A percentile compares a stretch with the other conserved stretches of the same genome.
Conservation (phyloP, 805 yeast genomes). For the Cephaloascus fragrans region DNA sequence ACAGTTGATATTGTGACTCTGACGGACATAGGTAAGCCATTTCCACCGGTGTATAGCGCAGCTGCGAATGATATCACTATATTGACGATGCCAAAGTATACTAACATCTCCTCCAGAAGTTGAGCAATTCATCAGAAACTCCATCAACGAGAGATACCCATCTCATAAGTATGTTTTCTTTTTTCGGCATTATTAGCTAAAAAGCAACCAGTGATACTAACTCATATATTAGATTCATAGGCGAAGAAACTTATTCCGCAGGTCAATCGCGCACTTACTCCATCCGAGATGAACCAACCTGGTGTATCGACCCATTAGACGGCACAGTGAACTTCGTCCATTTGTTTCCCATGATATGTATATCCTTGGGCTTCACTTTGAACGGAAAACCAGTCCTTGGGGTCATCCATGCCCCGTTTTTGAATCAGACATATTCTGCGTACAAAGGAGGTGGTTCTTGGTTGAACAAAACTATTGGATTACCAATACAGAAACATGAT, state of each 20-base stretch:
- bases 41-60: too few species aligned
- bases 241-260: conserved; percentile 8
- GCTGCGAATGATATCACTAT: too few species aligned
- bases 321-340: conserved; percentile 9
- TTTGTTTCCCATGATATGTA: conserved; percentile 8
- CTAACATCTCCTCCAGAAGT: conserved; percentile 3
- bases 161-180: conserved; percentile 2
- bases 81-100: too few species aligned
- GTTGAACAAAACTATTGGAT: conserved; percentile 4
- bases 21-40: conserved; percentile 4
- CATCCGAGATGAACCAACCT: conserved; percentile 7
- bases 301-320: conserved; percentile 9
- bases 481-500: conserved; percentile 4
- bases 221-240: conserved; percentile 3
- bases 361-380: conserved; percentile 8
- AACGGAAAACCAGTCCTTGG: conserved; percentile 7
- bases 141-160: conserved; percentile 4
- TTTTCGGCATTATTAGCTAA: too few species aligned
- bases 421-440: conserved; percentile 7
- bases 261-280: conserved; percentile 5
- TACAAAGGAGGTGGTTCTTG: conserved; percentile 7
- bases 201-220: background rate
- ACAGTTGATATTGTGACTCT: conserved; percentile 9
- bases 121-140: conserved; percentile 6
- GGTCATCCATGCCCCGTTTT: conserved; percentile 8